Evolutionary conservation across 2,329 filamentous ascomycete species (phyloP), one percentile per base, ranked within the genome.

Genomic region (Rutstroemia sp.): DNA sequence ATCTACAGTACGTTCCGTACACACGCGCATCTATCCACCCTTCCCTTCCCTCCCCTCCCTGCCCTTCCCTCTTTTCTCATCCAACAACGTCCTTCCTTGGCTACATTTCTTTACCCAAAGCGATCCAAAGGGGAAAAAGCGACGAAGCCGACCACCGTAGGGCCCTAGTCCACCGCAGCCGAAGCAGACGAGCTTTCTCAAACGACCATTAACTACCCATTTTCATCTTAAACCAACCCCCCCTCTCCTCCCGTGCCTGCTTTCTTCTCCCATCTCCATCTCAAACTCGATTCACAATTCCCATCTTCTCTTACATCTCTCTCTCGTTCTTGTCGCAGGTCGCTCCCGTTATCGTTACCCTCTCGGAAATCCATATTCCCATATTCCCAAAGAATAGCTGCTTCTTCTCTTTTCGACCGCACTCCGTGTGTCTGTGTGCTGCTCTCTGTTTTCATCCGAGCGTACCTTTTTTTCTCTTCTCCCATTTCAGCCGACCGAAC

Each of bases 251-350:
- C 14, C 21, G 45, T 21, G 30, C 23, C 23, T 23, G 23, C 23
- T 23, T 23, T 42, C 23, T 4, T 23, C 23, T 23, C 23, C 23
- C 23, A 23, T 23, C 23, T 23, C 23, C 23, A 23, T 23, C 41
- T 52, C 54, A 53, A 51, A 56, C 54, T 51, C 48, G 48, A 37
- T 27, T 45, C 39, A 21, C 44, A 47, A 12, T 48, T 21, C 25
- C 45, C 21, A 7, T 37, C 27, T 5, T 12, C 23, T 37, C 34
- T 51, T 34, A 51, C 49, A 25, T 52, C 48, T 53, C 34, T 54
- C 49, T 54, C 49, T 53, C 55, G n/a, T 48, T 57, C 49, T 57
- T 48, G 55, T 57, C 55, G 55, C 55, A 57, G 55, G 55, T 57
- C 50, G 50, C 23, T 46, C 17, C 38, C 16, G 27, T 37, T 55